Conservation (phyloP, 2,329 filamentous ascomycete genomes). For the Cercospora zeina region DNA sequence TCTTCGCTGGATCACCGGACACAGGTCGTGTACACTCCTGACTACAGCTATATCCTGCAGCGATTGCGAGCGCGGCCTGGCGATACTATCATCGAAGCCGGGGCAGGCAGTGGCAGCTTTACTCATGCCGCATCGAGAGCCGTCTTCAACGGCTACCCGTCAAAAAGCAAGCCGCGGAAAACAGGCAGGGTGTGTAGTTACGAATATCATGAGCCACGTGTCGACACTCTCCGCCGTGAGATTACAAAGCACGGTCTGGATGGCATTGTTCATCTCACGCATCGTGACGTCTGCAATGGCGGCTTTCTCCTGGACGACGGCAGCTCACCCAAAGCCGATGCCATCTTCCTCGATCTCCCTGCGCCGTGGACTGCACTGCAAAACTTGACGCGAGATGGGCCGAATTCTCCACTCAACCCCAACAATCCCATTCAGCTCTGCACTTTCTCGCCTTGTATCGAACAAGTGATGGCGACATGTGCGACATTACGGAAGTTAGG, state of each 20-base stretch:
- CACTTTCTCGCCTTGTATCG: constrained; percentile 95
- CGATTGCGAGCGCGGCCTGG: constrained; percentile 73
- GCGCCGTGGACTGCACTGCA: constrained; percentile 78
- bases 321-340: constrained; percentile 60
- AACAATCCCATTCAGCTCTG: constrained; percentile 75
- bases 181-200: constrained; percentile 75
- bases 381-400: constrained; percentile 62
- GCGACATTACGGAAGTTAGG: constrained; percentile 75
- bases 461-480: constrained; percentile 87
- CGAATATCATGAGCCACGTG: constrained; percentile 75
- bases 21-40: constrained; percentile 82
- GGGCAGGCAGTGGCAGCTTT: constrained; percentile 79
- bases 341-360: constrained; percentile 77
- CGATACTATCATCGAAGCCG: constrained; percentile 73
- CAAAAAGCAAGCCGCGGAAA: constrained; percentile 39
- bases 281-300: constrained; percentile 75
- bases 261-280: constrained; percentile 68
- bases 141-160: constrained; percentile 70
- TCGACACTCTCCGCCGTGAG: constrained; percentile 67
- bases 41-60: constrained; percentile 82
- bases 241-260: constrained; percentile 67
- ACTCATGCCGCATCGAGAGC: constrained; percentile 76
- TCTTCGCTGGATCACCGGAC: constrained; percentile 76
- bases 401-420: constrained; percentile 64
- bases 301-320: constrained; percentile 62